Evolutionary conservation across 352 stramenopile species (phyloP), one percentile per base, ranked within the genome.

Genomic region (Pythium vanterpoolii): DNA sequence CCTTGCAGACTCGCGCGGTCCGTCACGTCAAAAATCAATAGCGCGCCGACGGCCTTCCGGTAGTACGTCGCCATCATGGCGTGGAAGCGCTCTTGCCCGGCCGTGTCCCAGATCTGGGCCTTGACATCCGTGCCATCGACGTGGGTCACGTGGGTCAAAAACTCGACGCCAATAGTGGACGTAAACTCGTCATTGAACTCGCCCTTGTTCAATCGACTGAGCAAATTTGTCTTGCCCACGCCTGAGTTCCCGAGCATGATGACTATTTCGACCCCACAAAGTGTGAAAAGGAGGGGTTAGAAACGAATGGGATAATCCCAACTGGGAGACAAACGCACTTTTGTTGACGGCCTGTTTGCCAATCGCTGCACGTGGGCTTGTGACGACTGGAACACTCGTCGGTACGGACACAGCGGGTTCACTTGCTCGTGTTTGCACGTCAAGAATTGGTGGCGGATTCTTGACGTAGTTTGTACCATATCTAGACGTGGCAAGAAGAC

Each of bases 51-150:
- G 23, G 82, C 79, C 56, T 92, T 94, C 40, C 87, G 81, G 57
- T 96, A 96, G 66, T 95, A 96, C 4, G 87, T 95, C 10, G 81
- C 75, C 85, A 94, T 94, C 83, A 95, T 96, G 16, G 83, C 78
- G 50, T 91, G 83, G 72, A 92, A 96, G 27, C 83, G 80, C 61
- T 96, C 86, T 30, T 94, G 86, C 1, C 86, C 86, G 5, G 86
- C 86, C 0, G 86, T 96, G 56, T 96, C 87, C 87, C 87, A 96
- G 59, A 96, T 96, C 60, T 95, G 81, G 0, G 85, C 85, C 63
- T 95, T 95, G 26, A 95, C 77, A 21, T 86, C 82, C 5, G 61
- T 56, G 26, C 76, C 74, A 33, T 92, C 77, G 45, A 93, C 71
- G 16, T 79, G 69, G 30, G 90, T 82, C n/a, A 72, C 57, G 58